Evolutionary conservation across 139 green algal species (phyloP), one percentile per base, ranked within the genome.

Genomic region (Chlamydomonas applanata): DNA sequence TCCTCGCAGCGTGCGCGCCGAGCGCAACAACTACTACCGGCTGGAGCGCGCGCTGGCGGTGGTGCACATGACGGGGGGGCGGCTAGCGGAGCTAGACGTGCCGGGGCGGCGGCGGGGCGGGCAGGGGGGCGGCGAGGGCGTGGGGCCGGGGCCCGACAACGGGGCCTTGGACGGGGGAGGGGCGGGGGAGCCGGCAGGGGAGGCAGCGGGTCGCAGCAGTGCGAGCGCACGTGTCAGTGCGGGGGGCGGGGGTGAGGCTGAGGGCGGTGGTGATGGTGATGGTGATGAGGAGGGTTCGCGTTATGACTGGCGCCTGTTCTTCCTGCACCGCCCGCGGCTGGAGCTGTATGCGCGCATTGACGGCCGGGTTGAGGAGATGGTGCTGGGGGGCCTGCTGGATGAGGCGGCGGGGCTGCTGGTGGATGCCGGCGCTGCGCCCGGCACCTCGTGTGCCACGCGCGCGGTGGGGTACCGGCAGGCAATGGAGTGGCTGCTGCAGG

Each of bases 1-100:
- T n/a, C 22, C 14, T 32, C 32, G 3, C 75, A 92, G 90, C 36
- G 81, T 97, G 3, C 44, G 46, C 0, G 56, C 24, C 17, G 93
- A 94, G 79, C 70, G 70, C 20, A 97, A 98, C 86, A 97, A 98
- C 83, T 94, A 87, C 71, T 98, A 98, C 83, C 81, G 95, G 11
- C 80, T 98, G 81, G 73, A 82, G 68, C 69, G 95, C 2, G 90
- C 92, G 59, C 79, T 95, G 27, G 79, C 89, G 77, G 87, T 97
- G 32, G 63, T 96, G 73, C 67, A 66, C 71, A 78, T 94, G 76
- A 88, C 81, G 3, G 83, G 86, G 1, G 66, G 76, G 45, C 70
- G 40, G 33, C 73, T 87, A 24, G 61, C 86, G 63, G 71, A 83
- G 49, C 56, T 83, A 25, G 36, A 66, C 34, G 30, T 60, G 27